Percentiles rank a stretch among this genome's conserved stretches.
Evolutionary conservation across 2,329 filamentous ascomycete species (phyloP).

Genomic region (Graphiopsis chlorocephala): DNA sequence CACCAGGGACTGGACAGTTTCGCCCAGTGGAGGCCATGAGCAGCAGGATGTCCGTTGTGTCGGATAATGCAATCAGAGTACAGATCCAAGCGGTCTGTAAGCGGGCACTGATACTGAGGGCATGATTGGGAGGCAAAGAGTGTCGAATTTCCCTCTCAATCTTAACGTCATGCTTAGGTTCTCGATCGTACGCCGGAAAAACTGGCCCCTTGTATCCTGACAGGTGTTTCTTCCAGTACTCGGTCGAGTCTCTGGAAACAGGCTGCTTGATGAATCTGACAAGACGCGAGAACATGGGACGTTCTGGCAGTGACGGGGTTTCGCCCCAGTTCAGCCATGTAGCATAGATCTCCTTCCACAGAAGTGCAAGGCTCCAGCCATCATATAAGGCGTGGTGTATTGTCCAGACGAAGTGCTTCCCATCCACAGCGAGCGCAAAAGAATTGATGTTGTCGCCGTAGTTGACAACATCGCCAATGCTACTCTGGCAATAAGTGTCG

Average conservation of each 20-base stretch:
- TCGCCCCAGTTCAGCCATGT: background rate
- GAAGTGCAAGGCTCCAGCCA: slow-evolving; percentile 18
- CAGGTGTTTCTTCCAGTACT: background rate
- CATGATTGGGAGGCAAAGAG: background rate
- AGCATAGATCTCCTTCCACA: slow-evolving; percentile 6
- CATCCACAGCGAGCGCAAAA: background rate
- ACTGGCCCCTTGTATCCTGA: background rate
- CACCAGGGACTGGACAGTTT: background rate
- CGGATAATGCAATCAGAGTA: background rate
- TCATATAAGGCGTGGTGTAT: slow-evolving; percentile 24
- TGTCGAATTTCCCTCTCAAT: background rate
- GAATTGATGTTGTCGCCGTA: background rate
- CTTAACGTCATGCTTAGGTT: background rate
- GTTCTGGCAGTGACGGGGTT: background rate
- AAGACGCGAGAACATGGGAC: background rate
- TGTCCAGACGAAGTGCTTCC: slow-evolving; percentile 17
- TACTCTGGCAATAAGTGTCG: background rate
- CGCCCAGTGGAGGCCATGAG: background rate
- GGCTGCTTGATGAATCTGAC: background rate
- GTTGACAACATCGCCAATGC: background rate
- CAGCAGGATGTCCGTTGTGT: background rate
- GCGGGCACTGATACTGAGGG: background rate
- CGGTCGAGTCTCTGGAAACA: background rate
- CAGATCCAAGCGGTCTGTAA: background rate
- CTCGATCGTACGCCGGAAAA: background rate